A percentile compares a stretch with the other conserved stretches of the same genome.
Conservation (phyloP, 371 early-diverging fungal species). For the Mucor piriformis region DNA sequence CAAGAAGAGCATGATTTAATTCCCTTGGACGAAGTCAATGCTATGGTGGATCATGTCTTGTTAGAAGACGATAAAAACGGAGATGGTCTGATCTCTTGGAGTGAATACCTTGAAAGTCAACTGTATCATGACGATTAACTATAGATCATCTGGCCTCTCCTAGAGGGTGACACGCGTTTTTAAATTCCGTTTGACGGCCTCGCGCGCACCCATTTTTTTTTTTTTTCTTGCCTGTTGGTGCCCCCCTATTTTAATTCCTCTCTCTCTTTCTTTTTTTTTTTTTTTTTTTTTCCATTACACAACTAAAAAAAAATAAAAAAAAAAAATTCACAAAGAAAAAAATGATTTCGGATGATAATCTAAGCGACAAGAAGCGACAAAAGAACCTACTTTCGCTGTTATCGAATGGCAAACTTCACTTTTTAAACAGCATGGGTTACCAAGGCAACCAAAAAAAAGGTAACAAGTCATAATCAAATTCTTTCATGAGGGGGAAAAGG, state of each 20-base stretch:
- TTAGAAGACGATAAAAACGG: constrained; percentile 65
- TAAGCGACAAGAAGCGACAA: constrained; percentile 20
- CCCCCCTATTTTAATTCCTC: background rate
- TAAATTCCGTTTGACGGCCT: background rate
- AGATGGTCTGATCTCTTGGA: constrained; percentile 74
- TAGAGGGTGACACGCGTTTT: too few species aligned
- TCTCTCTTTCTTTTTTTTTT: background rate
- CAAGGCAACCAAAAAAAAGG: background rate
- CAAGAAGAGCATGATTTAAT: constrained; percentile 9
- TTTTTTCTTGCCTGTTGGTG: background rate
- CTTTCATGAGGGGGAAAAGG: too few species aligned
- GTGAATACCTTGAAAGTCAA: constrained; percentile 73
- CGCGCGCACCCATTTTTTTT: background rate
- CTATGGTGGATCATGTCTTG: constrained; percentile 15
- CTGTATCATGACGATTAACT: constrained; percentile 57
- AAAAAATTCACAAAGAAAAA: background rate
- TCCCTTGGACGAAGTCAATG: constrained; percentile 38
- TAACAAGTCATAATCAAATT: too few species aligned
- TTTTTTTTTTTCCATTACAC: background rate
- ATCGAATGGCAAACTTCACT: constrained; percentile 15
- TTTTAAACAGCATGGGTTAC: constrained; percentile 18
- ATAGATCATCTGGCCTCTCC: too few species aligned
- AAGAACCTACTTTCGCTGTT: constrained; percentile 21
- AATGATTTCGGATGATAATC: constrained; percentile 13
- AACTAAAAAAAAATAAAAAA: background rate